These are phyloP conservation scores for Eucalyptus lansdowneana DNA, from an alignment of 345 rosid genomes.

Conservation along the genomic window DNA sequence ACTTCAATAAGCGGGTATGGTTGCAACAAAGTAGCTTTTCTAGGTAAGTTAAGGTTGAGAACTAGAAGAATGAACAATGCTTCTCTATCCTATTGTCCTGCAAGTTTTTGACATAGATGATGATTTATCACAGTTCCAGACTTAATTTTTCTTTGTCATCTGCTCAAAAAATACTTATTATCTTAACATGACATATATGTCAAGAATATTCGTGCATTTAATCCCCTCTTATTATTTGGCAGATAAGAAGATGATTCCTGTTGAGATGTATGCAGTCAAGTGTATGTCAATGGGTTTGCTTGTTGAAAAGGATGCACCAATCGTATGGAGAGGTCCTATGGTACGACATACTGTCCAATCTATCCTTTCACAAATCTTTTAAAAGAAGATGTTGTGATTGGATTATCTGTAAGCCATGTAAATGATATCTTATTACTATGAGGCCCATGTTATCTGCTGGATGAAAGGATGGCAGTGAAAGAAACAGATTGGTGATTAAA, in stretches of 20 bases:
- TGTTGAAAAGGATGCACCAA: conserved; percentile 78
- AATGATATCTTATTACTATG: background rate
- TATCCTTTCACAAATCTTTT: background rate
- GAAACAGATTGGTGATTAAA: background rate
- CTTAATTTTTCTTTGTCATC: background rate
- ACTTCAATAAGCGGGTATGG: background rate
- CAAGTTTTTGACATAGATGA: background rate
- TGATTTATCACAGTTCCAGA: background rate
- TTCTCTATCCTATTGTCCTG: background rate
- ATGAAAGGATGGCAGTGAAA: background rate
- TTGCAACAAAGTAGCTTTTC: background rate
- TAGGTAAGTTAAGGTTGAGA: background rate
- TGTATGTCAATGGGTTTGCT: conserved; percentile 97
- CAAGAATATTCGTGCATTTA: background rate
- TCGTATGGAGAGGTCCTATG: conserved; percentile 98
- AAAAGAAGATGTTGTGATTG: background rate
- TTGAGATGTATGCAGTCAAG: conserved; percentile 74
- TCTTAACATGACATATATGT: background rate
- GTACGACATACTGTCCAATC: conserved; percentile 13
- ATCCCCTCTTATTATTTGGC: background rate
- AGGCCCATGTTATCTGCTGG: background rate
- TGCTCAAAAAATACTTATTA: background rate
- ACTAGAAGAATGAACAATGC: background rate
- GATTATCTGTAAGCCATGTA: background rate
- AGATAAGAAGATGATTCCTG: conserved; percentile 90